A percentile compares a stretch with the other conserved stretches of the same genome.
phyloP scores from a whole-genome alignment of 1,284 basidiomycete species.

The Ustilago trichophora region DNA sequence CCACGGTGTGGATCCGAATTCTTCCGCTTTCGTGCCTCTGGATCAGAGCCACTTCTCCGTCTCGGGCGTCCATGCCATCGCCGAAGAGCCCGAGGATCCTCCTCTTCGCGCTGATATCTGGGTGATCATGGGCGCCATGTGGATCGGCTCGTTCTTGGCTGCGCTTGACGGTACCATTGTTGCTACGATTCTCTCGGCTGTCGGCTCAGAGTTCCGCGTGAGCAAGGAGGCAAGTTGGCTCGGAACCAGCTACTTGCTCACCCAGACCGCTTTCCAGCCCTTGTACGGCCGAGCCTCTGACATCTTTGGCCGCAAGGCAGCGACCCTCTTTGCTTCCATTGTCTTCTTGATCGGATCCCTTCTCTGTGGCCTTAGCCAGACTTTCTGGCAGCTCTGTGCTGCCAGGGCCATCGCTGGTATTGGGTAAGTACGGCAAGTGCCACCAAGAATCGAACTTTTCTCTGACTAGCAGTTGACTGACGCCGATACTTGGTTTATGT shows the following conservation, averaged over 20 bases:
- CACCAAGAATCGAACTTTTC: no score
- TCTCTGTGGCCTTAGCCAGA: conserved; percentile 62
- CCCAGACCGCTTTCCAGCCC: conserved; percentile 65
- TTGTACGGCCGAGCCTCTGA: conserved; percentile 63
- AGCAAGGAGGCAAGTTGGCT: conserved; percentile 63
- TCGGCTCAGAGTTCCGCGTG: conserved; percentile 64
- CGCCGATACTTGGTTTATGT: no score
- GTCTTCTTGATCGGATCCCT: conserved; percentile 62
- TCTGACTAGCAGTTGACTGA: no score
- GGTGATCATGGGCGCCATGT: conserved; percentile 64
- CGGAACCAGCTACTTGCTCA: conserved; percentile 64
- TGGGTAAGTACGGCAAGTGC: conserved; percentile 43
- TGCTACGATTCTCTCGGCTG: conserved; percentile 58
- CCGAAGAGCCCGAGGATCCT: conserved; percentile 41
- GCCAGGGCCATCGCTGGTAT: conserved; percentile 68
- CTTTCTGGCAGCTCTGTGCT: conserved; percentile 61
- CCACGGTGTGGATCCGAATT: conserved; percentile 64
- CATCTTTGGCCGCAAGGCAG: conserved; percentile 64
- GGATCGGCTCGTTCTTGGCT: conserved; percentile 63
- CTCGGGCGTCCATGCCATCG: conserved; percentile 18
- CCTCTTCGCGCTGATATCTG: conserved; percentile 53
- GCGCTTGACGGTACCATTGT: conserved; percentile 65
- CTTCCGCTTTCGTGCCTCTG: conserved; percentile 60
- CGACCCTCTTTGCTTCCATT: conserved; percentile 62
- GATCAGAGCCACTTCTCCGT: conserved; percentile 61